These are phyloP conservation scores for Adansonia gregorii DNA, from an alignment of 441 rosid genomes.

Conservation along the genomic window DNA sequence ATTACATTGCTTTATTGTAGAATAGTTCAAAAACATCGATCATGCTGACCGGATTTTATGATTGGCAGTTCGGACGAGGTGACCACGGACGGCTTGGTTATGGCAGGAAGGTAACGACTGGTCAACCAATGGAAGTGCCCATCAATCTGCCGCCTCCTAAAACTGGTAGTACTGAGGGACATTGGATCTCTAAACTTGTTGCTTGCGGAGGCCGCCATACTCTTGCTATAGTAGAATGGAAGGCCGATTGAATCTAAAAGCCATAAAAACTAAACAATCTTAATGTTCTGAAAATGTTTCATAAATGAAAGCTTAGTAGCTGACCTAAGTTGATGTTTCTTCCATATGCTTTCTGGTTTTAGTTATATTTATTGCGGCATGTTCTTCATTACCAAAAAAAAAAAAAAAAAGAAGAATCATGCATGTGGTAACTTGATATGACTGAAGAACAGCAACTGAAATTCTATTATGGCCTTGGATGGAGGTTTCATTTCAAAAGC, in stretches of 20 bases:
- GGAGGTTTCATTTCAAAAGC: not conserved
- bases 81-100: conserved; percentile 96
- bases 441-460: not conserved
- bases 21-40: not conserved
- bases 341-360: not conserved
- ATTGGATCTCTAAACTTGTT: conserved; percentile 74
- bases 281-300: not conserved
- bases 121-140: conserved; percentile 92
- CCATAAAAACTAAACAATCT: not conserved
- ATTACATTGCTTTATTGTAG: not conserved
- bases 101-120: conserved; percentile 88
- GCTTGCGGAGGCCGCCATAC: conserved; percentile 98
- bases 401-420: too few species aligned
- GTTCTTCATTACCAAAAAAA: too few species aligned
- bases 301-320: not conserved
- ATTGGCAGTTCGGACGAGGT: conserved; percentile 87
- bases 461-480: not conserved
- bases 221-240: conserved; percentile 85
- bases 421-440: not conserved
- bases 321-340: not conserved
- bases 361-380: too few species aligned
- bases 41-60: conserved; percentile 26
- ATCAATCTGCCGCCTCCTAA: conserved; percentile 57
- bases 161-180: conserved; percentile 50
- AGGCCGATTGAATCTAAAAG: conserved; percentile 26